phyloP scores from a whole-genome alignment of 805 yeast genomes.

The Isabelozyma rhagii region DNA sequence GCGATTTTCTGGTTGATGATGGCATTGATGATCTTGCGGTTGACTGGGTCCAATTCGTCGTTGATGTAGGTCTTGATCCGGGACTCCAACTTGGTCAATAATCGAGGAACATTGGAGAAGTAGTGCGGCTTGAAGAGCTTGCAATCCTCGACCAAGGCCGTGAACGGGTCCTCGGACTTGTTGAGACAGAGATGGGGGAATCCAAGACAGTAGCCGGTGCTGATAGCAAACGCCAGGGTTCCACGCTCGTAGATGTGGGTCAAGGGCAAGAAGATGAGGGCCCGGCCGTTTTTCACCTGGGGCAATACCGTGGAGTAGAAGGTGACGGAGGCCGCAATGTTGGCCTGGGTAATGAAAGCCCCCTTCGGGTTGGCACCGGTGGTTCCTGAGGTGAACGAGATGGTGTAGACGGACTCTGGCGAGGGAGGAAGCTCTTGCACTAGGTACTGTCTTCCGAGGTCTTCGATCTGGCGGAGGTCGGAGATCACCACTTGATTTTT shows the following conservation, averaged over 20 bases:
- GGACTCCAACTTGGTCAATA: conserved; percentile 36
- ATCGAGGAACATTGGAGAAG: conserved; percentile 31
- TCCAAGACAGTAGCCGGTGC: conserved; percentile 25
- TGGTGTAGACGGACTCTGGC: conserved; percentile 50
- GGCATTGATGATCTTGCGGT: conserved; percentile 10
- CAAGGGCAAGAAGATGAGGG: conserved; percentile 29
- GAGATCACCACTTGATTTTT: conserved; percentile 14
- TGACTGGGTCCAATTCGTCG: conserved; percentile 3
- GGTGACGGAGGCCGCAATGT: conserved; percentile 46
- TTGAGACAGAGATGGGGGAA: conserved; percentile 21
- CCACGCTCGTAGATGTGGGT: conserved; percentile 38
- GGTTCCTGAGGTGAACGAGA: conserved; percentile 74
- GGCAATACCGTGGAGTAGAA: conserved; percentile 28
- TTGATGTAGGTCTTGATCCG: conserved; percentile 12
- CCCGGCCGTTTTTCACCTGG: conserved; percentile 3
- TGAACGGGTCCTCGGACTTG: conserved; percentile 15
- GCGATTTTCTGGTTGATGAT: conserved; percentile 17
- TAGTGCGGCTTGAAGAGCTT: conserved; percentile 23
- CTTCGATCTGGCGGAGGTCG: conserved; percentile 31
- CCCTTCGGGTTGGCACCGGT: conserved; percentile 71
- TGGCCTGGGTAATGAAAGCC: conserved; percentile 53
- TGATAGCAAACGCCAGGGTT: conserved; percentile 15
- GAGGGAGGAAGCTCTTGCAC: conserved; percentile 41
- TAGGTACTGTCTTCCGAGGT: conserved; percentile 28
- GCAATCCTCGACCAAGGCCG: conserved; percentile 29